Percentiles rank a stretch among this genome's conserved stretches.
phyloP scores from a whole-genome alignment of 2,329 filamentous ascomycete species.

The Escovopsis sp. region DNA sequence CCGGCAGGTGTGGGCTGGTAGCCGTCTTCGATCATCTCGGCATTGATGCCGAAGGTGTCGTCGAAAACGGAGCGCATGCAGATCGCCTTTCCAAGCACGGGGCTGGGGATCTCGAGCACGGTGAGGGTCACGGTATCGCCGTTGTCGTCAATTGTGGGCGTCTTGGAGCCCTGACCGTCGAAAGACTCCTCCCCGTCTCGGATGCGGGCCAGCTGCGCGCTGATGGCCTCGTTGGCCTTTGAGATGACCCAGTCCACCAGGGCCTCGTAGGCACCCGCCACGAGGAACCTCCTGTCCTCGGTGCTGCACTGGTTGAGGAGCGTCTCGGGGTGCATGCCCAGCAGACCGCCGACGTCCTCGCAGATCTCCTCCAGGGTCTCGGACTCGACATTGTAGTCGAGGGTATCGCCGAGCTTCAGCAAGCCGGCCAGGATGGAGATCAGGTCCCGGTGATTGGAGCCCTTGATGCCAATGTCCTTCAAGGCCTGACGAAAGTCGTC shows the following conservation, averaged over 20 bases:
- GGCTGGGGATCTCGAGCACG: slow-evolving; percentile 70
- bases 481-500: slow-evolving; percentile 83
- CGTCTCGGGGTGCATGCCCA: slow-evolving; percentile 76
- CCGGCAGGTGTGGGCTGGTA: slow-evolving; percentile 59
- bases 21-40: slow-evolving; percentile 94
- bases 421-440: slow-evolving; percentile 77
- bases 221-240: slow-evolving; percentile 78
- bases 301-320: slow-evolving; percentile 67
- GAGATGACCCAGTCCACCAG: slow-evolving; percentile 87
- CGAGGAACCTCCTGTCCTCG: slow-evolving; percentile 67
- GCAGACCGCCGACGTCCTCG: slow-evolving; percentile 74
- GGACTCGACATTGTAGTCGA: slow-evolving; percentile 71
- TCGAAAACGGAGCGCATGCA: slow-evolving; percentile 86
- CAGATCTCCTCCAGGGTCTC: slow-evolving; percentile 76
- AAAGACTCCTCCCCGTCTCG: slow-evolving; percentile 52
- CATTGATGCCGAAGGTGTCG: slow-evolving; percentile 81
- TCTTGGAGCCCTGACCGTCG: slow-evolving; percentile 46
- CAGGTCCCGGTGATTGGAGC: slow-evolving; percentile 63
- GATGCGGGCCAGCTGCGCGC: slow-evolving; percentile 54
- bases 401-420: slow-evolving; percentile 79
- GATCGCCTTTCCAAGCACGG: slow-evolving; percentile 72
- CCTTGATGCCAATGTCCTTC: slow-evolving; percentile 89
- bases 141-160: slow-evolving; percentile 55
- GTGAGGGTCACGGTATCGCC: slow-evolving; percentile 82
- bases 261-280: slow-evolving; percentile 81